Base-by-base conservation (phyloP, 306 rosid genomes). In the Ziziphus jujuba region DNA sequence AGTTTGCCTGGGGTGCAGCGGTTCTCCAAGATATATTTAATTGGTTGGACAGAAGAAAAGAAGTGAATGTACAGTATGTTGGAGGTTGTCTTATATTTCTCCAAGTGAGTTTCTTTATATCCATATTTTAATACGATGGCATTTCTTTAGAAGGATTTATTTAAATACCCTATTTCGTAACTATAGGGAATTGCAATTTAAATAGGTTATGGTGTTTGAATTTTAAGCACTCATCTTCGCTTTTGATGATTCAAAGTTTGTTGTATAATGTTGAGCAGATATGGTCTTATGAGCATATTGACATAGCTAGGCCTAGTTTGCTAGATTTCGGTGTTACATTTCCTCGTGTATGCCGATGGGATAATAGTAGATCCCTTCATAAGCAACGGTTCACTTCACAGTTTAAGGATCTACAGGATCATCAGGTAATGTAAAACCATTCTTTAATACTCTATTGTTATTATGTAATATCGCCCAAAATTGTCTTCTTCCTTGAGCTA, bases 321-420 rank as follows among this genome's bases (percentile, higher is more conserved):
- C 76, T 65, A 68, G 80, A 73, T 52, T 23, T 23, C 25, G 56
- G n/a, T 77, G 20, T 23, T 6, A 31, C 72, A 59, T 80, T 80
- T 77, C 90, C 90, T 72, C 90, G 90, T 3, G 66, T 82, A 8
- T 80, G 87, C 66, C 82, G 75, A 66, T 85, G 90, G 90, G 85
- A 77, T 74, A 73, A 61, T 33, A 69, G 64, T 57, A 82, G 75
- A 75, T 48, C 78, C 59, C 59, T 36, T 61, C 80, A 63, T 47
- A 79, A 70, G 74, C 83, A 75, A 59, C 74, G 78, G 65, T 69
- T 73, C 55, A 51, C 72, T 62, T 62, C 74, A 66, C 69, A 77
- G 69, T 75, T 85, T 70, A 85, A 80, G 77, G 82, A 77, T 56
- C 77, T 85, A 36, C 71, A 62, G 66, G 81, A 75, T 59, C 69